phyloP scores from a whole-genome alignment of 192 early-diverging fungal species.

The Kappamyces sp. region DNA sequence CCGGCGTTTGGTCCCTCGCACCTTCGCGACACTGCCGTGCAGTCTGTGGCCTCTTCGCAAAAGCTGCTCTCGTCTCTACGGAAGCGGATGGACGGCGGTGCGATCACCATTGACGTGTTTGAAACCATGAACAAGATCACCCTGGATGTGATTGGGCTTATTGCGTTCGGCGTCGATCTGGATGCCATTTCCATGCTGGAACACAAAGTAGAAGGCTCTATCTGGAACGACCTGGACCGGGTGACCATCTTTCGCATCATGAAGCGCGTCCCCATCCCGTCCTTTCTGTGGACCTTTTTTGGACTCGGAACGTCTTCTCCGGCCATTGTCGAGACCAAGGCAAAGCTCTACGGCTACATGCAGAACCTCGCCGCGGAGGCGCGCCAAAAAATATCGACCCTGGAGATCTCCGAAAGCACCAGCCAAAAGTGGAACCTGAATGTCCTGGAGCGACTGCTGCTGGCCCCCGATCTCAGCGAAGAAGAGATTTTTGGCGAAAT shows the following conservation, averaged over 20 bases:
- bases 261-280: not conserved
- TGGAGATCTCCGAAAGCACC: not conserved
- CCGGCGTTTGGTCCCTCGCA: slow-evolving; percentile 47
- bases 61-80: too few relatives aligned
- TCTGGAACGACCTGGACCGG: too few relatives aligned
- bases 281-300: slow-evolving; percentile 6
- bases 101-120: not conserved
- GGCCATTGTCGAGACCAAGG: slow-evolving; percentile 3
- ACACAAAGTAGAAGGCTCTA: too few relatives aligned
- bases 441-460: slow-evolving; percentile 8
- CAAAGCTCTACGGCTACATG: slow-evolving; percentile 1
- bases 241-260: too few relatives aligned
- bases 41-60: too few relatives aligned
- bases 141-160: slow-evolving; percentile 19
- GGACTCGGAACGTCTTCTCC: slow-evolving; percentile 6
- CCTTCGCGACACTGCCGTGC: slow-evolving; percentile 2
- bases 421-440: slow-evolving; percentile 4
- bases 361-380: not conserved
- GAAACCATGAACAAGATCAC: slow-evolving; percentile 4
- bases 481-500: slow-evolving; percentile 17
- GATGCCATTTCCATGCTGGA: too few relatives aligned
- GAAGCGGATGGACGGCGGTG: too few relatives aligned
- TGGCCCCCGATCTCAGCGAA: not conserved
- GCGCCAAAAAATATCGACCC: too few relatives aligned
- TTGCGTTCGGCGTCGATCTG: slow-evolving; percentile 6